Percentiles rank a stretch among this genome's conserved stretches.
Conservation (phyloP, 768 basidiomycete species). For the Pholiota molesta region DNA sequence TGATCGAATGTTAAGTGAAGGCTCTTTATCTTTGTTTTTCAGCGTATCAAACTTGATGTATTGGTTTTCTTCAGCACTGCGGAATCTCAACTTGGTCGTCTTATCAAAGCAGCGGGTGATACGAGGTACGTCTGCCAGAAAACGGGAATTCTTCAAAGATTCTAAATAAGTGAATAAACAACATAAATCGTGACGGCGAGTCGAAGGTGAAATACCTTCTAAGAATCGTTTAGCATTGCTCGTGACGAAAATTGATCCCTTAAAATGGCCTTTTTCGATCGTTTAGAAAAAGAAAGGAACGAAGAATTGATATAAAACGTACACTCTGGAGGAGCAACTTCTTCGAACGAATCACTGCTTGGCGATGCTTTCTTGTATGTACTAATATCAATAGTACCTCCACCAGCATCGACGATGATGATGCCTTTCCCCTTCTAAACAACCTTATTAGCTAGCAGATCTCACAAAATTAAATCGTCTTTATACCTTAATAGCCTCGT, state of each 20-base stretch:
- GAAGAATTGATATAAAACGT: background rate
- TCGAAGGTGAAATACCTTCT: constrained; percentile 29
- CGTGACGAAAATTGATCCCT: constrained; percentile 54
- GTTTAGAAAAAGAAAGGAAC: background rate
- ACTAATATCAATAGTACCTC: constrained; percentile 55
- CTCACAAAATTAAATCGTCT: too few species aligned
- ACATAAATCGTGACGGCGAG: background rate
- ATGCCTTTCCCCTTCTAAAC: constrained; percentile 15
- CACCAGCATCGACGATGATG: constrained; percentile 29
- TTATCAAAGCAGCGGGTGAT: constrained; percentile 48
- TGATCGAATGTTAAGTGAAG: constrained; percentile 39
- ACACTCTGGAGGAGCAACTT: constrained; percentile 51
- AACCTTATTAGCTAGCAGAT: too few species aligned
- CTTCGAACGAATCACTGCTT: constrained; percentile 38
- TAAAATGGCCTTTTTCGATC: constrained; percentile 28
- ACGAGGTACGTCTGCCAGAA: constrained; percentile 38
- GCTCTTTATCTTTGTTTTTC: constrained; percentile 37
- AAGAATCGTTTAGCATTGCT: constrained; percentile 40
- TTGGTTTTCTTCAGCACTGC: constrained; percentile 35
- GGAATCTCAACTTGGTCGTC: constrained; percentile 46
- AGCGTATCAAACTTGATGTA: constrained; percentile 50
- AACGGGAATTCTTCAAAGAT: constrained; percentile 40
- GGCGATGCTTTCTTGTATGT: constrained; percentile 41
- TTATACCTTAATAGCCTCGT: too few species aligned
- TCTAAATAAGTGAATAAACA: constrained; percentile 25